phyloP scores from a whole-genome alignment of 768 basidiomycete genomes.

The Filobasidium floriforme region DNA sequence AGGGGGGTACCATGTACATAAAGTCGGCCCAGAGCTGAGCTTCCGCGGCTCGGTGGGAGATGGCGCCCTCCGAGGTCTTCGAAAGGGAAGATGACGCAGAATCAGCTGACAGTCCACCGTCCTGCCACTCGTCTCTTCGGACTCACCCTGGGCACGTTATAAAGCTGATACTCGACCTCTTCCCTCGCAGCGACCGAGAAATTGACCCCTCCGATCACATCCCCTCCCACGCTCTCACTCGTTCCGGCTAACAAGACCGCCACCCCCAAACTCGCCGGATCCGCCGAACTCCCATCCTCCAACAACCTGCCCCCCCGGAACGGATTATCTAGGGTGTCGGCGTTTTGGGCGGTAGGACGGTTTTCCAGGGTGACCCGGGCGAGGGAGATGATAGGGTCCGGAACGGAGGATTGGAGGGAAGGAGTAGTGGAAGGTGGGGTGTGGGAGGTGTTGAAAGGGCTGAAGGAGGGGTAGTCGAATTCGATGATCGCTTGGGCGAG shows the following conservation, averaged over 20 bases:
- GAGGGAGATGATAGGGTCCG: constrained; percentile 30
- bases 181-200: constrained; percentile 36
- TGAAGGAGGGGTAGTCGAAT: constrained; percentile 35
- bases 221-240: constrained; percentile 22
- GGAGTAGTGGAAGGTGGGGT: not conserved
- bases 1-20: constrained; percentile 50
- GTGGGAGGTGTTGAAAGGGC: constrained; percentile 28
- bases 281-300: constrained; percentile 38
- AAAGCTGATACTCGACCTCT: constrained; percentile 37
- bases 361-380: constrained; percentile 36
- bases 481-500: constrained; percentile 38
- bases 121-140: not conserved
- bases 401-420: constrained; percentile 26
- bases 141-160: constrained; percentile 41
- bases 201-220: constrained; percentile 31
- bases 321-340: constrained; percentile 4
- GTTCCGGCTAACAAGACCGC: constrained; percentile 35
- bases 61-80: constrained; percentile 42
- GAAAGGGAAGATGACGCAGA: not conserved
- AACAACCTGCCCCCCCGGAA: constrained; percentile 27
- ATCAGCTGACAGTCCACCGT: not conserved
- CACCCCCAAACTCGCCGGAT: constrained; percentile 42
- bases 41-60: constrained; percentile 46
- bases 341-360: constrained; percentile 24
- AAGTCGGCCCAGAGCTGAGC: constrained; percentile 46